These are phyloP conservation scores for Helminthosporium solani DNA, from an alignment of 2,329 filamentous ascomycete species.

Conservation along the genomic window DNA sequence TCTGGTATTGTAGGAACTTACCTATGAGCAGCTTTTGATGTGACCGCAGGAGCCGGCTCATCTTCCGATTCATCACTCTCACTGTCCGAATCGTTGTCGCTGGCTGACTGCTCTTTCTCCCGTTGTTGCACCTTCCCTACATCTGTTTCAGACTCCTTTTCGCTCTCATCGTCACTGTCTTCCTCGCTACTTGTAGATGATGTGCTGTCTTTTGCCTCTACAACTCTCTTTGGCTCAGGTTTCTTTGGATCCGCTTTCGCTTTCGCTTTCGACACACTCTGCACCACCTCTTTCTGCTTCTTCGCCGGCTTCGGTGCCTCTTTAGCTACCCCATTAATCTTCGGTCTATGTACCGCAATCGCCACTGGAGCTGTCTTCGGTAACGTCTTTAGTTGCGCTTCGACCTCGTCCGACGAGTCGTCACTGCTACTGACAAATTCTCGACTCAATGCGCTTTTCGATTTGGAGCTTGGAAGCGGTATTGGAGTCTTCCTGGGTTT, in stretches of 20 bases:
- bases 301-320: slow-evolving; percentile 14
- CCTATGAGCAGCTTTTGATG: slow-evolving; percentile 17
- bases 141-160: slow-evolving; percentile 23
- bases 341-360: slow-evolving; percentile 33
- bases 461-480: slow-evolving; percentile 31
- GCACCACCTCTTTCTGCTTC: slow-evolving; percentile 9
- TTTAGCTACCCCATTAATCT: slow-evolving; percentile 24
- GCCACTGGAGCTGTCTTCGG: slow-evolving; percentile 25
- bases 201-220: slow-evolving; percentile 22
- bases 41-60: slow-evolving; percentile 22
- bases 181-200: slow-evolving; percentile 30
- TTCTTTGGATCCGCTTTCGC: slow-evolving; percentile 18
- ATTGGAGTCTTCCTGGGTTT: slow-evolving; percentile 38
- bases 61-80: slow-evolving; percentile 44
- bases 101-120: slow-evolving; percentile 14
- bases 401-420: slow-evolving; percentile 28
- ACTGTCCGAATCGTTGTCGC: slow-evolving; percentile 26
- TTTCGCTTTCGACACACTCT: slow-evolving; percentile 11
- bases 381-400: slow-evolving; percentile 13
- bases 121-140: slow-evolving; percentile 18
- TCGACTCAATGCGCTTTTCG: slow-evolving; percentile 37
- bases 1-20: slow-evolving; percentile 9
- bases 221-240: slow-evolving; percentile 23
- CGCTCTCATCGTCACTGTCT: slow-evolving; percentile 28
- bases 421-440: slow-evolving; percentile 39